A percentile compares a stretch with the other conserved stretches of the same genome.
phyloP scores from a whole-genome alignment of 225 moss, liverwort and hornwort genomes.

The Polytrichum commune region DNA sequence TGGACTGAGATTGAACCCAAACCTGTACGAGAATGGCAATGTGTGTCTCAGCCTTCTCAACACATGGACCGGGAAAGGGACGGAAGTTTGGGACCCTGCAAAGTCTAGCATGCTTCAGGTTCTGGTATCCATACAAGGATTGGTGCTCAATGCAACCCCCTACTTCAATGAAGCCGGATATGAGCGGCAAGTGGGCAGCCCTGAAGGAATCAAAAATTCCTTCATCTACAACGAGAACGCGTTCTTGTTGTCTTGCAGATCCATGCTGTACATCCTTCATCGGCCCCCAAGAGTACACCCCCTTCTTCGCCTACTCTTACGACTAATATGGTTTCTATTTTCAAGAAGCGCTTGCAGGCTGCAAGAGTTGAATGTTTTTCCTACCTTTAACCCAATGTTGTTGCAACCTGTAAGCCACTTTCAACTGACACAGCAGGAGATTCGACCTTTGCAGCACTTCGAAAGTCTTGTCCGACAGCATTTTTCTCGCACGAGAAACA shows the following conservation, averaged over 20 bases:
- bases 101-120: conserved; percentile 73
- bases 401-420: not conserved
- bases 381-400: not conserved
- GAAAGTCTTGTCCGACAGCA: conserved; percentile 55
- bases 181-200: conserved; percentile 57
- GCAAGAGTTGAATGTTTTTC: not conserved
- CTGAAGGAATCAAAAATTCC: conserved; percentile 60
- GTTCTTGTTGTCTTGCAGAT: conserved; percentile 76
- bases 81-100: conserved; percentile 58
- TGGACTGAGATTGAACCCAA: conserved; percentile 73
- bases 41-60: conserved; percentile 78
- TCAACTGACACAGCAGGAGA: not conserved
- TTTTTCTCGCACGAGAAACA: conserved; percentile 45
- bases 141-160: conserved; percentile 65
- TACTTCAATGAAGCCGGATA: conserved; percentile 82
- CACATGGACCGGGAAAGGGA: conserved; percentile 65
- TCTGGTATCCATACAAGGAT: conserved; percentile 69
- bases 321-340: not conserved
- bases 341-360: not conserved
- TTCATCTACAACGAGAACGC: conserved; percentile 66
- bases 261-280: conserved; percentile 56
- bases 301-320: not conserved
- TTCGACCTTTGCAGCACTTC: conserved; percentile 47
- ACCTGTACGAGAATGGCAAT: conserved; percentile 72
- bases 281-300: conserved; percentile 32